These are phyloP conservation scores for Graphiopsis chlorocephala DNA, from an alignment of 2,329 filamentous ascomycete species.

Conservation along the genomic window DNA sequence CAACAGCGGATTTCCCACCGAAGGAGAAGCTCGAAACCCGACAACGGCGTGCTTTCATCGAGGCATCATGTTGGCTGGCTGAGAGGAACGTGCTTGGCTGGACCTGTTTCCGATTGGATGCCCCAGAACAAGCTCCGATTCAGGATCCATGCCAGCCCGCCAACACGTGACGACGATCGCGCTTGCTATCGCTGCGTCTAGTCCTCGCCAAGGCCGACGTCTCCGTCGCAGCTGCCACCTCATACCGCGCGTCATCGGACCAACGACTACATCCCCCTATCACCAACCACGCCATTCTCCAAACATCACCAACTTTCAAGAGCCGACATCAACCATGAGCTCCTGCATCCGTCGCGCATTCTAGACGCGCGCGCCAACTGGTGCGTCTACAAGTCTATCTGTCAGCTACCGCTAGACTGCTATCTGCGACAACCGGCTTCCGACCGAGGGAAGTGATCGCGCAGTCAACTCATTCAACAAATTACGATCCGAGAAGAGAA, in stretches of 20 bases:
- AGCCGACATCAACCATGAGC: conserved; percentile 10
- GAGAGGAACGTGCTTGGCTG: conserved; percentile 7
- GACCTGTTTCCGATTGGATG: conserved; percentile 13
- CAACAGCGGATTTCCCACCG: background rate
- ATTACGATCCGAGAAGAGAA: background rate
- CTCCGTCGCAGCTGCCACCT: conserved; percentile 14
- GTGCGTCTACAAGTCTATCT: conserved; percentile 11
- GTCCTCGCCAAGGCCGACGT: conserved; percentile 12
- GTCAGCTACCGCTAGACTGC: conserved; percentile 15
- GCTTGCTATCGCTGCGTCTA: conserved; percentile 5
- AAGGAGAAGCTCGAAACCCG: background rate
- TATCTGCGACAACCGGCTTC: conserved; percentile 32
- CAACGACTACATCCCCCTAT: conserved; percentile 18
- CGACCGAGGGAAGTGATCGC: conserved; percentile 34
- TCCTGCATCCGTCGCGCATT: conserved; percentile 23
- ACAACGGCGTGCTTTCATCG: conserved; percentile 4
- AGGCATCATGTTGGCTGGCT: conserved; percentile 7
- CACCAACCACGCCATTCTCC: conserved; percentile 18
- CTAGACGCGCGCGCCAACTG: conserved; percentile 30
- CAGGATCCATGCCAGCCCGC: background rate
- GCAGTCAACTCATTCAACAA: conserved; percentile 9
- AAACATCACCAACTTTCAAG: background rate
- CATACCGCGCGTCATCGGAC: conserved; percentile 14
- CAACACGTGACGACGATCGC: conserved; percentile 10
- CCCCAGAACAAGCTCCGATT: conserved; percentile 3